Conservation (phyloP, 768 basidiomycete species). For the Amanita inopinata region DNA sequence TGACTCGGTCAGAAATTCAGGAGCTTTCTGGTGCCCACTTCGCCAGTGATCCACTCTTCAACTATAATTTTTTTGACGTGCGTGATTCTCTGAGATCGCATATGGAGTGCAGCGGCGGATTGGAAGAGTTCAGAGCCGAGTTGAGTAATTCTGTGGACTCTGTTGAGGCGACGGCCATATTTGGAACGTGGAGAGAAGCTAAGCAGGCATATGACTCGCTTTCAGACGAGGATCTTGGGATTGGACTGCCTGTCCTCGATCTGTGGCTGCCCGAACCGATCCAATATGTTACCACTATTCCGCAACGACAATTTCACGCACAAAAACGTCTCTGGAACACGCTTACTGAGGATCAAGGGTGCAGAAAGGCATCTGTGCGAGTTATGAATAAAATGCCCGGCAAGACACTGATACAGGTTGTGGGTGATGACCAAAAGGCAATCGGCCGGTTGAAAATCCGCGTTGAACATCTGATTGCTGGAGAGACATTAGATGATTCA, state of each 20-base stretch:
- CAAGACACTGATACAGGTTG: slow-evolving; percentile 31
- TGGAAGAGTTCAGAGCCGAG: not conserved
- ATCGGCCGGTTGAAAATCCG: slow-evolving; percentile 51
- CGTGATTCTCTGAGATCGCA: not conserved
- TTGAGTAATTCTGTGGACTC: not conserved
- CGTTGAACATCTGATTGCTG: slow-evolving; percentile 43
- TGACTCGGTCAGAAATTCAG: too few relatives aligned
- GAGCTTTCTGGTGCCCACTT: too few relatives aligned
- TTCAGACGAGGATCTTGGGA: slow-evolving; percentile 19
- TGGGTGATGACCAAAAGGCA: slow-evolving; percentile 41
- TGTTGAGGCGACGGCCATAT: slow-evolving; percentile 29
- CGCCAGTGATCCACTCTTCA: not conserved
- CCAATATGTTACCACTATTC: slow-evolving; percentile 41
- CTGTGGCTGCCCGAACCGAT: slow-evolving; percentile 37
- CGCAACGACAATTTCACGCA: slow-evolving; percentile 37
- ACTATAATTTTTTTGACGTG: not conserved
- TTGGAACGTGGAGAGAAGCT: slow-evolving; percentile 39
- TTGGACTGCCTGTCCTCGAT: slow-evolving; percentile 24
- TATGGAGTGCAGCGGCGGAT: not conserved
- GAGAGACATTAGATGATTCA: slow-evolving; percentile 32
- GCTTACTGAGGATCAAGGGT: slow-evolving; percentile 26
- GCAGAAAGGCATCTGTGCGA: slow-evolving; percentile 24
- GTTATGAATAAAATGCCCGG: slow-evolving; percentile 15
- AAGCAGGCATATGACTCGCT: slow-evolving; percentile 28
- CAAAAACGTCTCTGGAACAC: slow-evolving; percentile 41